Evolutionary conservation across 1,284 basidiomycete species (phyloP).

Genomic region (Austroboletus niveus): DNA sequence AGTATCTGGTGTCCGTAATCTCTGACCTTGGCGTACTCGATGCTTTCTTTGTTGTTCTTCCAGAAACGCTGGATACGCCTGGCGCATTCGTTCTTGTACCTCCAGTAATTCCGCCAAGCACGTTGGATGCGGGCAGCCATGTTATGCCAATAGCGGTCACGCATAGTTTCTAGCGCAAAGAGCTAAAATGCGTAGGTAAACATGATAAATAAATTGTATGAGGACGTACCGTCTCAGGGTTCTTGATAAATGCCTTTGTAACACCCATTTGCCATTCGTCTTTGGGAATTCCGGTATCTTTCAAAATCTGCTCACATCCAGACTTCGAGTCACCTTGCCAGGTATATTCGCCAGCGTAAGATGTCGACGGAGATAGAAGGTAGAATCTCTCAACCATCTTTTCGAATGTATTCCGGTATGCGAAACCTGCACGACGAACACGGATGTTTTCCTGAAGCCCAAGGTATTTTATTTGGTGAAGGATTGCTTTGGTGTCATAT

Average conservation of each 20-base stretch:
- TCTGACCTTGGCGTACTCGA: conserved; percentile 85
- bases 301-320: conserved; percentile 91
- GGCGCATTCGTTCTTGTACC: conserved; percentile 95
- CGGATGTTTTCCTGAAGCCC: conserved; percentile 99
- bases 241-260: conserved; percentile 99
- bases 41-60: conserved; percentile 95
- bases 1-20: conserved; percentile 95
- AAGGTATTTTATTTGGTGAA: conserved; percentile 99
- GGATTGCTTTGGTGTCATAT: conserved; percentile 91
- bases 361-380: conserved; percentile 90
- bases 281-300: conserved; percentile 91
- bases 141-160: conserved; percentile 99
- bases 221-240: conserved; percentile 86
- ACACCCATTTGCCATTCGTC: conserved; percentile 99
- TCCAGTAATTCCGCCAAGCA: conserved; percentile 93
- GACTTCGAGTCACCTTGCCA: conserved; percentile 92
- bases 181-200: conserved; percentile 50
- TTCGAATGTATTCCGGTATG: conserved; percentile 96
- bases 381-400: conserved; percentile 99
- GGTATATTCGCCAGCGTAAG: conserved; percentile 98
- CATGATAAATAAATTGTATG: neutral
- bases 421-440: conserved; percentile 95
- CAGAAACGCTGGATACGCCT: conserved; percentile 96
- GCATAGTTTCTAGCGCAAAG: conserved; percentile 98
- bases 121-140: conserved; percentile 98